Evolutionary conservation across 495 filamentous ascomycete genomes (phyloP).

Genomic region (Trichoderma gamsii): DNA sequence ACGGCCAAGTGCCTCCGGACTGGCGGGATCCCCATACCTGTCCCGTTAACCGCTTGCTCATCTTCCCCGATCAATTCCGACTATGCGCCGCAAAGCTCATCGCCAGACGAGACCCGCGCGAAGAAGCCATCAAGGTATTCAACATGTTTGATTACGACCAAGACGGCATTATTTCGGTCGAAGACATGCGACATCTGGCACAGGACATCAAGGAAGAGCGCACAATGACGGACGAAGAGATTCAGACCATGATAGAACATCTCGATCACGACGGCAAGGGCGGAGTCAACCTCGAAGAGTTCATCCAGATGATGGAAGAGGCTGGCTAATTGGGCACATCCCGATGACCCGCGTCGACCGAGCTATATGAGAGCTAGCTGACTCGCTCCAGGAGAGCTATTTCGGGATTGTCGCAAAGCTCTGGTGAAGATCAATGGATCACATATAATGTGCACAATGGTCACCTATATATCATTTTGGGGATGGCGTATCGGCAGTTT

Average conservation of each 20-base stretch:
- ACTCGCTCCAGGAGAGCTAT: background rate
- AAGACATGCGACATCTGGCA: slow-evolving; percentile 75
- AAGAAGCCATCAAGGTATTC: slow-evolving; percentile 83
- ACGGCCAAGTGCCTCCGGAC: slow-evolving; percentile 52
- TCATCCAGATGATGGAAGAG: slow-evolving; percentile 42
- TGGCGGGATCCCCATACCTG: slow-evolving; percentile 36
- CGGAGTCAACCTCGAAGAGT: slow-evolving; percentile 76
- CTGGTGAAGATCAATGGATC: background rate
- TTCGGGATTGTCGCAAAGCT: background rate
- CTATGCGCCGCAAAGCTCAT: slow-evolving; percentile 70
- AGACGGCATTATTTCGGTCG: slow-evolving; percentile 71
- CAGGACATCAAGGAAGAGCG: slow-evolving; percentile 71
- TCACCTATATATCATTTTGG: slow-evolving; percentile 7
- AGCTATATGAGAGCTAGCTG: background rate
- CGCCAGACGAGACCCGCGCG: slow-evolving; percentile 66
- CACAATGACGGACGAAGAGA: slow-evolving; percentile 72
- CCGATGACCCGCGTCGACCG: background rate
- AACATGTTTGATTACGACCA: slow-evolving; percentile 62
- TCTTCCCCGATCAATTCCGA: slow-evolving; percentile 46
- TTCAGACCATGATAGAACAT: slow-evolving; percentile 89
- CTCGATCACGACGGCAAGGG: slow-evolving; percentile 88
- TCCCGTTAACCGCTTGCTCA: slow-evolving; percentile 12
- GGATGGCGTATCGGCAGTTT: slow-evolving; percentile 12
- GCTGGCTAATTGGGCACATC: slow-evolving; percentile 46
- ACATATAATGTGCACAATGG: slow-evolving; percentile 1